These are phyloP conservation scores for Pontederia paniculata DNA, from an alignment of 176 grass and related monocot species.

Conservation along the genomic window DNA sequence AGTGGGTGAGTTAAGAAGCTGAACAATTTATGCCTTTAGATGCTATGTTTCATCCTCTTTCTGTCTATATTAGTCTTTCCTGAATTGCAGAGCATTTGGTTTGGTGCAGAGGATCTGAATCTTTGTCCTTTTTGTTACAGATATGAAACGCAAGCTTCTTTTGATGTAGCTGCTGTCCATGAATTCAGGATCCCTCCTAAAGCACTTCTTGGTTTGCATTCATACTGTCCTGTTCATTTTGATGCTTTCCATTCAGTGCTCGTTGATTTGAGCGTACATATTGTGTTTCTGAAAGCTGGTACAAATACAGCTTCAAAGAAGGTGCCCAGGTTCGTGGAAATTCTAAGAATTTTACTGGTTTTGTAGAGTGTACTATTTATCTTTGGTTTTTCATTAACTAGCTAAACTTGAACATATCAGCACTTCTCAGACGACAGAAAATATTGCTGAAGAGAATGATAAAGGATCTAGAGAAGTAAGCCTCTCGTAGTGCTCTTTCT, in stretches of 20 bases:
- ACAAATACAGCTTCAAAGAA: conserved; percentile 46
- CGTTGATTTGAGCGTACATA: conserved; percentile 78
- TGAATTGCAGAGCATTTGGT: not conserved
- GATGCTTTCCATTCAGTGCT: conserved; percentile 74
- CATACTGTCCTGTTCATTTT: conserved; percentile 91
- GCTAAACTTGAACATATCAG: conserved; percentile 9
- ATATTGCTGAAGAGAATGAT: conserved; percentile 5
- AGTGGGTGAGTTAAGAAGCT: conserved; percentile 29
- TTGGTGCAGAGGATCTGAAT: not conserved
- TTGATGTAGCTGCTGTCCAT: conserved; percentile 43
- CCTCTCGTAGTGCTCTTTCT: no score
- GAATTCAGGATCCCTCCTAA: conserved; percentile 87
- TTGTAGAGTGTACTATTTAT: conserved; percentile 1
- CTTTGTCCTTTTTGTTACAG: conserved; percentile 45
- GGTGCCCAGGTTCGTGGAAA: conserved; percentile 74
- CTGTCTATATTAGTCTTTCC: not conserved
- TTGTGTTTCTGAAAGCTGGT: conserved; percentile 66
- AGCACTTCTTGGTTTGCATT: conserved; percentile 73
- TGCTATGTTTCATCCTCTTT: not conserved
- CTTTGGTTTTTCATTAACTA: not conserved
- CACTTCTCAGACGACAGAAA: conserved; percentile 9
- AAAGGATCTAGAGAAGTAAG: conserved; percentile 17
- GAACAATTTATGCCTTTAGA: conserved; percentile 6
- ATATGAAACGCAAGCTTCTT: conserved; percentile 42
- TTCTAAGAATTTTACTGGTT: conserved; percentile 1